phyloP scores from a whole-genome alignment of 495 filamentous ascomycete species.

The Penicillium silybi region DNA sequence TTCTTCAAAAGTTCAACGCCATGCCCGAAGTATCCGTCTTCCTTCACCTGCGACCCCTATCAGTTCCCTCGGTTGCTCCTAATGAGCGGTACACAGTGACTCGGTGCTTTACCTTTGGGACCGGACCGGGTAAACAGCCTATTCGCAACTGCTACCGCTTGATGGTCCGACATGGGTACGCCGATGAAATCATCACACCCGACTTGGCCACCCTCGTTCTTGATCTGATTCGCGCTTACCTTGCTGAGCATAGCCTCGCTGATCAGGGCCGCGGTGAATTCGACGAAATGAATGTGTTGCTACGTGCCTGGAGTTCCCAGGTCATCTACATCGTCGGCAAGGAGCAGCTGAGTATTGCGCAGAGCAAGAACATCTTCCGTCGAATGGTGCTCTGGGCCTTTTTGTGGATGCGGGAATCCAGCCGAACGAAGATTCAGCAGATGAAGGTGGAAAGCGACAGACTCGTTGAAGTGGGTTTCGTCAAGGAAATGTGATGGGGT shows the following conservation, averaged over 20 bases:
- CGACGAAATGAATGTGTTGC: slow-evolving; percentile 29
- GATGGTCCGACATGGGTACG: slow-evolving; percentile 64
- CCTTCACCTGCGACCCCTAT: slow-evolving; percentile 57
- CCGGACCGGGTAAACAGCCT: slow-evolving; percentile 13
- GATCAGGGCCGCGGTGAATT: background rate
- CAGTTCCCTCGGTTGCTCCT: slow-evolving; percentile 30
- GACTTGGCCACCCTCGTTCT: slow-evolving; percentile 57
- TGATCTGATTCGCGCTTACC: slow-evolving; percentile 53
- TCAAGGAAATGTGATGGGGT: slow-evolving; percentile 49
- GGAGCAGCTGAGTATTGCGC: slow-evolving; percentile 58
- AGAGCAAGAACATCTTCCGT: slow-evolving; percentile 38
- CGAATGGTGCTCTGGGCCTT: slow-evolving; percentile 50
- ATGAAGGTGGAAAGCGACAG: slow-evolving; percentile 57
- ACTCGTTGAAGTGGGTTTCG: slow-evolving; percentile 65
- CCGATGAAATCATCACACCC: slow-evolving; percentile 59
- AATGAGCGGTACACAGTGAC: slow-evolving; percentile 45
- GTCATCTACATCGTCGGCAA: slow-evolving; percentile 71
- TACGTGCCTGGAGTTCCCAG: slow-evolving; percentile 54
- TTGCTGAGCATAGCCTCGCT: slow-evolving; percentile 24
- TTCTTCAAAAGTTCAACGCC: slow-evolving; percentile 57
- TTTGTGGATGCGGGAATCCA: slow-evolving; percentile 66
- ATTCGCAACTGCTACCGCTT: slow-evolving; percentile 59
- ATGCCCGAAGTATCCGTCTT: slow-evolving; percentile 55
- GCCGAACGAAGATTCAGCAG: slow-evolving; percentile 57
- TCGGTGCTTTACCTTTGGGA: slow-evolving; percentile 22